Evolutionary conservation across 441 rosid species (phyloP), one percentile per base, ranked within the genome.

Genomic region (Cnidoscolus chayamansa): DNA sequence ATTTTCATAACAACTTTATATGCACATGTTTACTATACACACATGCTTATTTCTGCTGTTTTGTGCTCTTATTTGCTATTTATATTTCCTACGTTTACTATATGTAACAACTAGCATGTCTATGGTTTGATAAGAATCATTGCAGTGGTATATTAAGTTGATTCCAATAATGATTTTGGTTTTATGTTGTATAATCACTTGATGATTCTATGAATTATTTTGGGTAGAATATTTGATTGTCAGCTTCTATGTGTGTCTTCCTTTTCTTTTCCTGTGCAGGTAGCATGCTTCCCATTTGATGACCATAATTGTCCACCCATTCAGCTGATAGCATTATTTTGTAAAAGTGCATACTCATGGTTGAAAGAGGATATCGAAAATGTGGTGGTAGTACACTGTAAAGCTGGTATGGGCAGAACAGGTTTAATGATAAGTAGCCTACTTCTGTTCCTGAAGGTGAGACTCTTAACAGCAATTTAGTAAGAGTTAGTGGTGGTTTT

Each of bases 331-430:
- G 76, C 85, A 72, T 88, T 89, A 53, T 90, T 90, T 84, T 92
- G 97, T 83, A 88, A 80, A 86, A 90, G 97, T 80, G 88, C 98
- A 31, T 84, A 86, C 80, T 83, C 93, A 17, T 92, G 98, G 98
- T 70, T 92, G 87, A 90, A 90, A 78, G 95, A 87, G 77, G 95
- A 92, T 63, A 92, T 89, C 59, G 83, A 89, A 75, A 92, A 92
- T 78, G 96, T 90, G 51, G 96, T 88, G 76, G 98, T 87, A 19
- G 92, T 92, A 80, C 98, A 90, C 77, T 92, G 97, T 74, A 92
- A 92, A 78, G 98, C 97, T 45, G 97, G 95, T 35, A 85, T 92
- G 94, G 97, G 83, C 65, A 89, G 98, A 80, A 92, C 97, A 20
- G 98, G 98, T 40, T 69, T 92, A 72, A 93, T 93, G 98, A 87